Percentiles rank a stretch among this genome's conserved stretches.
Evolutionary conservation across 2,329 filamentous ascomycete genomes (phyloP).

Genomic region (Daldinia sp.): DNA sequence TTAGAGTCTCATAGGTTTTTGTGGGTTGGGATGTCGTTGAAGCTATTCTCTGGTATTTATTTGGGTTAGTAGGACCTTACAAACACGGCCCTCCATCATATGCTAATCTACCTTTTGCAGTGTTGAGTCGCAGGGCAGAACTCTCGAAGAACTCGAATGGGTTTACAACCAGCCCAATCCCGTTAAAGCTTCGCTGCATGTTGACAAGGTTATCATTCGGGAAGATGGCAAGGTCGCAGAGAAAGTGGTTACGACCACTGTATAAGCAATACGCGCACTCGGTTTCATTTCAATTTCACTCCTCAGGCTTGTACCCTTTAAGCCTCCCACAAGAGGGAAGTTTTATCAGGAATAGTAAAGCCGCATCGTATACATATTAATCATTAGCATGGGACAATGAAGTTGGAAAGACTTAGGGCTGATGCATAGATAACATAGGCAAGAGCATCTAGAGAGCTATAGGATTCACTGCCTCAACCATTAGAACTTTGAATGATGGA

Average conservation of each 20-base stretch:
- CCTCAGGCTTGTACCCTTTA: not conserved
- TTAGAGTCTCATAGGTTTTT: constrained; percentile 51
- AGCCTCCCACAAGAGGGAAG: no score
- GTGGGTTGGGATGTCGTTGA: constrained; percentile 62
- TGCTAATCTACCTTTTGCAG: constrained; percentile 47
- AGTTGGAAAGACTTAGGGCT: no score
- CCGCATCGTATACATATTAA: no score
- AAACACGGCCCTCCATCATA: not conserved
- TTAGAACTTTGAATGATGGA: no score
- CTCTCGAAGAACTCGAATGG: constrained; percentile 63
- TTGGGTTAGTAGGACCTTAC: constrained; percentile 52
- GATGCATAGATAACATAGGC: no score
- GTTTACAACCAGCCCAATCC: constrained; percentile 63
- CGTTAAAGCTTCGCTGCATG: constrained; percentile 61
- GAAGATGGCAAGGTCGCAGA: constrained; percentile 60
- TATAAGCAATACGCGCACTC: not conserved
- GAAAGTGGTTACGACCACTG: constrained; percentile 55
- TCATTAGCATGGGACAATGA: not conserved
- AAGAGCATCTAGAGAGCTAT: no score
- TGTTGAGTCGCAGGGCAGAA: constrained; percentile 63
- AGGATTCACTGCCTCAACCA: no score
- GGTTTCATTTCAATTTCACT: not conserved
- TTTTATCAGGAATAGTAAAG: no score
- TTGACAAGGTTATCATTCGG: constrained; percentile 64
- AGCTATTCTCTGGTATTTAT: constrained; percentile 58